These are phyloP conservation scores for Trichoderma aggressivum DNA, from an alignment of 2,329 filamentous ascomycete species.

Conservation along the genomic window DNA sequence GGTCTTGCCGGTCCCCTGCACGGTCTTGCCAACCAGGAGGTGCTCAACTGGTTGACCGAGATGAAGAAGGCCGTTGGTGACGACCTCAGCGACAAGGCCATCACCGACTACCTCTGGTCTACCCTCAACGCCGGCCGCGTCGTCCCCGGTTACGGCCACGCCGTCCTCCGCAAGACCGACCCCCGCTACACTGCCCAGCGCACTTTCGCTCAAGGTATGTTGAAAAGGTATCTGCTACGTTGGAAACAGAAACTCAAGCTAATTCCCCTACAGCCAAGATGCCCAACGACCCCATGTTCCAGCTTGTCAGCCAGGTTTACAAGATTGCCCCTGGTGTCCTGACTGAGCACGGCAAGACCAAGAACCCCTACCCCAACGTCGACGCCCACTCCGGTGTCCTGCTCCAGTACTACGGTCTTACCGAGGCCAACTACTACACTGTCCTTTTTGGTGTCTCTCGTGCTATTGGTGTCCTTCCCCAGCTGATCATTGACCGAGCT, in stretches of 20 bases:
- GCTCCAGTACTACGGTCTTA: constrained; percentile 98
- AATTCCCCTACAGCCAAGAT: constrained; percentile 61
- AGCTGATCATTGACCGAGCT: constrained; percentile 99
- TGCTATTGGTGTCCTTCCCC: constrained; percentile 95
- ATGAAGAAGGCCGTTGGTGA: constrained; percentile 96
- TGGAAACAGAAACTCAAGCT: constrained; percentile 22
- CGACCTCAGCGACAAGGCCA: constrained; percentile 92
- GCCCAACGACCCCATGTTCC: constrained; percentile 98
- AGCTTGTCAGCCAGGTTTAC: constrained; percentile 99
- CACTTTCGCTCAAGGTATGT: constrained; percentile 74
- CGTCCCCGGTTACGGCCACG: constrained; percentile 97
- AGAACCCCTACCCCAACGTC: constrained; percentile 99
- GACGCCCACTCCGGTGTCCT: constrained; percentile 98
- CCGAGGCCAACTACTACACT: constrained; percentile 99
- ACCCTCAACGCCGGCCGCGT: constrained; percentile 95
- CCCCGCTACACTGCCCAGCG: constrained; percentile 98
- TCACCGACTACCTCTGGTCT: constrained; percentile 98
- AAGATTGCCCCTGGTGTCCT: constrained; percentile 98
- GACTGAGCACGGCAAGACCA: constrained; percentile 99
- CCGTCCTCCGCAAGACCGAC: constrained; percentile 99
- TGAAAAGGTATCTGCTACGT: not conserved
- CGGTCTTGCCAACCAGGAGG: constrained; percentile 99
- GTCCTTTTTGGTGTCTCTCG: constrained; percentile 98
- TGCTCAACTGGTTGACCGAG: constrained; percentile 97
- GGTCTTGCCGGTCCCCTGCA: constrained; percentile 97